A percentile compares a stretch with the other conserved stretches of the same genome.
phyloP scores from a whole-genome alignment of 2,329 filamentous ascomycete species.

The Orbilia quercus region DNA sequence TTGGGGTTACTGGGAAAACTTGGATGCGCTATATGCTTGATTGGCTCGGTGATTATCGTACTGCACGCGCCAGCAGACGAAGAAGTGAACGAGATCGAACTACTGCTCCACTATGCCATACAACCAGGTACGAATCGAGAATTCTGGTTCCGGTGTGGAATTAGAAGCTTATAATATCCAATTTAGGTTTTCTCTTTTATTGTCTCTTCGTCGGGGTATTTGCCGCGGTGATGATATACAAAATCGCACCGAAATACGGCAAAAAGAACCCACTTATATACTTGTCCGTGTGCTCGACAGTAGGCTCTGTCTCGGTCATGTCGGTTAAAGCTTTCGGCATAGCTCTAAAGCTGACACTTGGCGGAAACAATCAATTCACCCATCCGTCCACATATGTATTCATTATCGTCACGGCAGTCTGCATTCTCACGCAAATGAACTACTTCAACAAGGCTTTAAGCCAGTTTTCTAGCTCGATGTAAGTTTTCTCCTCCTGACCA shows the following conservation, averaged over 20 bases:
- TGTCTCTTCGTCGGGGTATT: slow-evolving; percentile 82
- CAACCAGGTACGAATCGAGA: slow-evolving; percentile 76
- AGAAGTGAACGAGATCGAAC: slow-evolving; percentile 88
- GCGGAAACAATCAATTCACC: slow-evolving; percentile 92
- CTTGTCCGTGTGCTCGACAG: slow-evolving; percentile 96
- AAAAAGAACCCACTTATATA: slow-evolving; percentile 97
- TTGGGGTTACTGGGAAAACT: slow-evolving; percentile 91
- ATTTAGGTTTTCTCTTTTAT: slow-evolving; percentile 95
- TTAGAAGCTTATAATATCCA: neutral
- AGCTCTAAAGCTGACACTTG: slow-evolving; percentile 92
- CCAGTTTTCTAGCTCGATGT: slow-evolving; percentile 98
- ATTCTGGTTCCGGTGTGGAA: slow-evolving; percentile 59
- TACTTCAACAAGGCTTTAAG: slow-evolving; percentile 99
- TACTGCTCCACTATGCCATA: slow-evolving; percentile 89
- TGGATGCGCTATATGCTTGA: slow-evolving; percentile 93
- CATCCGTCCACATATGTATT: slow-evolving; percentile 98
- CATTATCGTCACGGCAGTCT: slow-evolving; percentile 89
- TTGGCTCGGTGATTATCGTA: slow-evolving; percentile 96
- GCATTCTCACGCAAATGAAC: slow-evolving; percentile 99
- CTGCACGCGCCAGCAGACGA: slow-evolving; percentile 95
- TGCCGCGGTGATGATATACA: slow-evolving; percentile 95
- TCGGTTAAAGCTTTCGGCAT: slow-evolving; percentile 98
- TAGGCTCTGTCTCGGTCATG: slow-evolving; percentile 98
- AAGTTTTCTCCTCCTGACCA: slow-evolving; percentile 63
- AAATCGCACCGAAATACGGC: slow-evolving; percentile 85